A percentile compares a stretch with the other conserved stretches of the same genome.
These are phyloP conservation scores for Grosmannia serpens DNA, from an alignment of 2,329 filamentous ascomycete genomes.

Conservation along the genomic window DNA sequence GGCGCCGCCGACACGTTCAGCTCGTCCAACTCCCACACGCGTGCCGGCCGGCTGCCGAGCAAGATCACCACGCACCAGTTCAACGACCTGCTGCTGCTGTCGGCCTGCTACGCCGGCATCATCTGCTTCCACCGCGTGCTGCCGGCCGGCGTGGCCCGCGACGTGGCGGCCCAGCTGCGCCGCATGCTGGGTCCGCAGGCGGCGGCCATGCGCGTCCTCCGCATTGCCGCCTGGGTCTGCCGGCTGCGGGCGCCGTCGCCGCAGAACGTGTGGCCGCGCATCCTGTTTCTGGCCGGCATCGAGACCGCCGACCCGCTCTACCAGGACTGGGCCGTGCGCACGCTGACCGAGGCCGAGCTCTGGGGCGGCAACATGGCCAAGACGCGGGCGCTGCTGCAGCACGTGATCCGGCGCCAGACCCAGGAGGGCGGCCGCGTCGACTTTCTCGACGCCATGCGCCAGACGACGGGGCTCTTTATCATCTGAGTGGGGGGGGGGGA, in stretches of 20 bases:
- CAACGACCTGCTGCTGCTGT: constrained; percentile 4
- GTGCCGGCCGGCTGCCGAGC: not conserved
- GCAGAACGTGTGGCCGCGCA: constrained; percentile 11
- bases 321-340: constrained; percentile 11
- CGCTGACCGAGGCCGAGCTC: constrained; percentile 1
- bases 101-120: constrained; percentile 5
- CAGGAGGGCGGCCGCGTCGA: not conserved
- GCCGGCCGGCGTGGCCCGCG: not conserved
- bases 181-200: not conserved
- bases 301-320: constrained; percentile 13
- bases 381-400: constrained; percentile 1
- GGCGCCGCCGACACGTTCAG: not conserved
- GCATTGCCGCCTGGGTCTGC: constrained; percentile 2
- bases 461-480: constrained; percentile 5
- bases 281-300: constrained; percentile 12
- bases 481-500: not conserved
- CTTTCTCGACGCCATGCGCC: constrained; percentile 1
- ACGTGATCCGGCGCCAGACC: not conserved
- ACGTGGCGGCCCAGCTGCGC: not conserved
- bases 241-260: constrained; percentile 4
- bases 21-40: not conserved
- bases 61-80: not conserved
- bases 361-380: constrained; percentile 6
- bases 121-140: constrained; percentile 3
- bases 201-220: constrained; percentile 3